Conservation (phyloP, 2,329 filamentous ascomycete species). For the Arthrobotrys sphaeroides region DNA sequence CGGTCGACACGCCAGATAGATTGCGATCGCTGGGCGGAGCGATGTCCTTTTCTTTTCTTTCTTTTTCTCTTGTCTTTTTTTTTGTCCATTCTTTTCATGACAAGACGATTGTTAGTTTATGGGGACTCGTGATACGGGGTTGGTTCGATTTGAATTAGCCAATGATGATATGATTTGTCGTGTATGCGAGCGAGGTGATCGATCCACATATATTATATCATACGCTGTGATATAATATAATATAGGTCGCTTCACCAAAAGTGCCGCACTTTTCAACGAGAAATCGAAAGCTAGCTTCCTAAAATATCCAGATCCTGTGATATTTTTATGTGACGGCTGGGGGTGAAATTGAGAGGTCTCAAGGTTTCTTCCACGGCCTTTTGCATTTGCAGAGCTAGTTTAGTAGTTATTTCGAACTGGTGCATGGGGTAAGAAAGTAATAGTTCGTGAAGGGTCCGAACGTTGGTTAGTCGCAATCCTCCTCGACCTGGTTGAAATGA, state of each 20-base stretch:
- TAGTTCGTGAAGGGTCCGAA: constrained; percentile 12
- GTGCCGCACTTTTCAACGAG: constrained; percentile 14
- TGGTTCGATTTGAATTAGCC: background rate
- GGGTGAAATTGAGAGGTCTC: background rate
- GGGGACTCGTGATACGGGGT: constrained; percentile 4
- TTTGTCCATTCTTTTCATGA: background rate
- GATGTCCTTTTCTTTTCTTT: background rate
- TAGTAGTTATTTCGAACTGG: too few relatives aligned
- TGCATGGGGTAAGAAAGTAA: too few relatives aligned
- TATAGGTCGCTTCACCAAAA: constrained; percentile 2
- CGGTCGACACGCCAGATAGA: constrained; percentile 49
- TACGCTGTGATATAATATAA: constrained; percentile 37
- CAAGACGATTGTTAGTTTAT: too few relatives aligned
- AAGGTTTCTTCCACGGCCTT: background rate
- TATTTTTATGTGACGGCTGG: constrained; percentile 7
- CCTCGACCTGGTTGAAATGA: too few relatives aligned
- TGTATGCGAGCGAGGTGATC: constrained; percentile 3
- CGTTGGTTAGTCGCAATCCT: background rate
- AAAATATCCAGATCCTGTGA: constrained; percentile 33
- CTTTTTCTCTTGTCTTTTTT: background rate
- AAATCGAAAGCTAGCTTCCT: constrained; percentile 20
- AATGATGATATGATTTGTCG: background rate
- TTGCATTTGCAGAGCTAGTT: background rate
- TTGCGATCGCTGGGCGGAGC: constrained; percentile 33
- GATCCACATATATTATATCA: constrained; percentile 17